Conservation (phyloP, 1,284 basidiomycete species). For the Cryptococcus sp. region DNA sequence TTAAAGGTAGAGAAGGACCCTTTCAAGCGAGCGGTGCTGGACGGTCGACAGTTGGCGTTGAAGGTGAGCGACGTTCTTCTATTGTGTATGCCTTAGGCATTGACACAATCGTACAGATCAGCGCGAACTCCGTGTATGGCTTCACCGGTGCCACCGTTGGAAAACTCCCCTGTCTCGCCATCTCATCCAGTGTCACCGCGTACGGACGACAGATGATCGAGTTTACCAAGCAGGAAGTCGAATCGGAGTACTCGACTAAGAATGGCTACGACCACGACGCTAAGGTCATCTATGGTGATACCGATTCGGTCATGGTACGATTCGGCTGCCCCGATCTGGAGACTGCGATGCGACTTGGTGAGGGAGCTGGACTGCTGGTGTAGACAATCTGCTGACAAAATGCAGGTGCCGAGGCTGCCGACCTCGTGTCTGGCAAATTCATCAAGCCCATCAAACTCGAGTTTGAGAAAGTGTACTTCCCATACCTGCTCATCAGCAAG, state of each 20-base stretch:
- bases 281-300: conserved; percentile 92
- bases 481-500: conserved; percentile 93
- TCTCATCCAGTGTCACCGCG: conserved; percentile 87
- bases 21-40: conserved; percentile 88
- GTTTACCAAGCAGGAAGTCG: conserved; percentile 86
- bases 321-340: conserved; percentile 84
- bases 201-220: conserved; percentile 98
- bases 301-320: conserved; percentile 95
- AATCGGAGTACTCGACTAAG: conserved; percentile 74
- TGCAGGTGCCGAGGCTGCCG: conserved; percentile 86
- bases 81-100: not conserved
- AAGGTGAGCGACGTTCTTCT: conserved; percentile 59
- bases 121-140: conserved; percentile 95
- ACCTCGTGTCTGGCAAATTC: conserved; percentile 87
- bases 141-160: conserved; percentile 95
- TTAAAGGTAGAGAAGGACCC: conserved; percentile 92
- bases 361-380: conserved; percentile 19
- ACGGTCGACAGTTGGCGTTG: conserved; percentile 88
- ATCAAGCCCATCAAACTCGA: conserved; percentile 93
- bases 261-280: conserved; percentile 85
- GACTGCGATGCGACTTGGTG: conserved; percentile 83
- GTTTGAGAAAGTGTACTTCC: conserved; percentile 97
- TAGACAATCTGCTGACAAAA: conserved; percentile 6
- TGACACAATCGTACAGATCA: conserved; percentile 60
- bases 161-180: conserved; percentile 86